A percentile compares a stretch with the other conserved stretches of the same genome.
phyloP scores from a whole-genome alignment of 2,329 filamentous ascomycete species.

The Pleoardoris graminearum region DNA sequence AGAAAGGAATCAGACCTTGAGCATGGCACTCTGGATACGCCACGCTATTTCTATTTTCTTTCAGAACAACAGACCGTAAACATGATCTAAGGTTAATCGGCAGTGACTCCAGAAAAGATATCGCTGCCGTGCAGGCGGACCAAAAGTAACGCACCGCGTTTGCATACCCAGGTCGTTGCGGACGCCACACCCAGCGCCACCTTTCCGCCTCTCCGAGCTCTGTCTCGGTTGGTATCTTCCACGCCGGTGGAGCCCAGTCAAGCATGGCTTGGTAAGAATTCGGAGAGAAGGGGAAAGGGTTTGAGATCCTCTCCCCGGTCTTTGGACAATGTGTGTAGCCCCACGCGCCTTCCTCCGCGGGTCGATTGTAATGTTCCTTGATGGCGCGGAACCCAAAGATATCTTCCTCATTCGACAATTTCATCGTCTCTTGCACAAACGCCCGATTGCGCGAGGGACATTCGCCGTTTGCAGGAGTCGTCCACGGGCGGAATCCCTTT shows the following conservation, averaged over 20 bases:
- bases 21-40: background rate
- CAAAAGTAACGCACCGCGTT: background rate
- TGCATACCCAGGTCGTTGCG: background rate
- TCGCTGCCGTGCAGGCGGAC: background rate
- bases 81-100: background rate
- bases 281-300: background rate
- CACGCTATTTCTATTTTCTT: background rate
- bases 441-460: background rate
- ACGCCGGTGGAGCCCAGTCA: background rate
- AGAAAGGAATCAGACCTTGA: background rate
- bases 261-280: background rate
- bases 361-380: no score
- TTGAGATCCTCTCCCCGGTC: no score
- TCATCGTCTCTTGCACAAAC: background rate
- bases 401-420: no score
- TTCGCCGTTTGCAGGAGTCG: background rate
- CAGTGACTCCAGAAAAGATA: background rate
- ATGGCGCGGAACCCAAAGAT: no score
- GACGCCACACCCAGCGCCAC: background rate
- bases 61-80: background rate
- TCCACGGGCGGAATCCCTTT: conserved; percentile 17
- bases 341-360: no score
- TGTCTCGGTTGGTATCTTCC: background rate
- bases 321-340: no score
- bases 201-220: background rate